Evolutionary conservation across 257 asterid species (phyloP).

Genomic region (Penstemon newberryi): DNA sequence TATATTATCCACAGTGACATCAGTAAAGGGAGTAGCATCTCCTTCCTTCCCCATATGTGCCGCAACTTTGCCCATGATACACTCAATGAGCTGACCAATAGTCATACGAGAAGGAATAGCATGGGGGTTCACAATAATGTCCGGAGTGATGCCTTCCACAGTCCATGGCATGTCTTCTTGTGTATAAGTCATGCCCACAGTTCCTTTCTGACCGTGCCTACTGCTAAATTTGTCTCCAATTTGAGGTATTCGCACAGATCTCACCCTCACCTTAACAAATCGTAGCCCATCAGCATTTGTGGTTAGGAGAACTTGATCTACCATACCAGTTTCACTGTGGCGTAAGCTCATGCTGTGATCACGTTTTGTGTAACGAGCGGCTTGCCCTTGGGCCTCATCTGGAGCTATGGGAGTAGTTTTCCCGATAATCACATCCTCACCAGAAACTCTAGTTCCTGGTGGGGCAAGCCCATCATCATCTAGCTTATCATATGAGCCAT

Average conservation of each 20-base stretch:
- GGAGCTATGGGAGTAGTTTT: constrained; percentile 88
- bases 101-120: constrained; percentile 99
- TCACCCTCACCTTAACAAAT: constrained; percentile 90
- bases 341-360: constrained; percentile 97
- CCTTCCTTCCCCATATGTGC: constrained; percentile 99
- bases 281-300: constrained; percentile 94
- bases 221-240: constrained; percentile 97
- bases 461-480: constrained; percentile 99
- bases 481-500: constrained; percentile 93
- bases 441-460: constrained; percentile 92
- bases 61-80: constrained; percentile 97
- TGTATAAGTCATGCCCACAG: constrained; percentile 94
- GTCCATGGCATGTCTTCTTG: constrained; percentile 99
- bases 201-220: constrained; percentile 96
- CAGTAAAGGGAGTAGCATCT: constrained; percentile 96
- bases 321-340: constrained; percentile 94
- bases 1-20: constrained; percentile 91
- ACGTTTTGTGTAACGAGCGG: constrained; percentile 85
- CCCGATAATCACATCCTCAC: constrained; percentile 97
- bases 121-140: constrained; percentile 90
- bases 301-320: constrained; percentile 87
- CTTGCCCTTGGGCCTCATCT: constrained; percentile 85
- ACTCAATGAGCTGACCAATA: constrained; percentile 93
- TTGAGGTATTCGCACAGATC: constrained; percentile 94
- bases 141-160: constrained; percentile 84